These are phyloP conservation scores for Myriosclerotinia duriaeana DNA, from an alignment of 2,329 filamentous ascomycete genomes.

Conservation along the genomic window DNA sequence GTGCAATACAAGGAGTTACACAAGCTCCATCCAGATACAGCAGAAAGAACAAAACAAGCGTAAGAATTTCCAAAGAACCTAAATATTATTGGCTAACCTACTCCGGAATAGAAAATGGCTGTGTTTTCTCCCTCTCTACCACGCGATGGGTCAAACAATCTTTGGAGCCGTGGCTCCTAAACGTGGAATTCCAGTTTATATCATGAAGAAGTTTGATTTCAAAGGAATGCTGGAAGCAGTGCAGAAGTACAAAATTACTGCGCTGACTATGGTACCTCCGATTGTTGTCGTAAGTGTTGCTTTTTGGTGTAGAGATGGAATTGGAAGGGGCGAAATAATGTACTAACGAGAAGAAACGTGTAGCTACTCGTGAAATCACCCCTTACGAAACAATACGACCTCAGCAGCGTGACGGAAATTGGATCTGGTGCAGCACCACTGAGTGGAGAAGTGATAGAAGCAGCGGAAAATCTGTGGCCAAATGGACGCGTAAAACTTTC, in stretches of 20 bases:
- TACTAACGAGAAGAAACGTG: not conserved
- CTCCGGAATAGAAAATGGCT: conserved; percentile 30
- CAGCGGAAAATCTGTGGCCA: conserved; percentile 67
- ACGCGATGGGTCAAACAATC: conserved; percentile 34
- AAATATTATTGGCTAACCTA: not conserved
- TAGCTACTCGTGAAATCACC: conserved; percentile 63
- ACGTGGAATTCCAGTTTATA: conserved; percentile 50
- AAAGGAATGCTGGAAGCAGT: conserved; percentile 17
- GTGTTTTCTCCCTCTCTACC: conserved; percentile 27
- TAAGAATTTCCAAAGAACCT: conserved; percentile 72
- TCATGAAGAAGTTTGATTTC: conserved; percentile 58
- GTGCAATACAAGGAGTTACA: conserved; percentile 54
- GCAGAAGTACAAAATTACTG: conserved; percentile 53
- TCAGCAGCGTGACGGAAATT: conserved; percentile 70
- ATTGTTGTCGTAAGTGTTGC: conserved; percentile 50
- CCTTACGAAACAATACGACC: conserved; percentile 51
- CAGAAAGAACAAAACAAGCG: conserved; percentile 68
- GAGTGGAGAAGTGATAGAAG: conserved; percentile 72
- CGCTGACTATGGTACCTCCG: conserved; percentile 56
- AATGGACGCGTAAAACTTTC: conserved; percentile 66
- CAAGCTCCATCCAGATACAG: conserved; percentile 52
- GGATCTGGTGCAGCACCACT: conserved; percentile 84
- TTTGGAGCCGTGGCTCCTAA: conserved; percentile 48
- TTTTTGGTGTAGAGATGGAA: no score
- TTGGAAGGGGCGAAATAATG: not conserved